Evolutionary conservation across 1,284 basidiomycete genomes (phyloP).

Genomic region (Pseudozyma flocculosa): DNA sequence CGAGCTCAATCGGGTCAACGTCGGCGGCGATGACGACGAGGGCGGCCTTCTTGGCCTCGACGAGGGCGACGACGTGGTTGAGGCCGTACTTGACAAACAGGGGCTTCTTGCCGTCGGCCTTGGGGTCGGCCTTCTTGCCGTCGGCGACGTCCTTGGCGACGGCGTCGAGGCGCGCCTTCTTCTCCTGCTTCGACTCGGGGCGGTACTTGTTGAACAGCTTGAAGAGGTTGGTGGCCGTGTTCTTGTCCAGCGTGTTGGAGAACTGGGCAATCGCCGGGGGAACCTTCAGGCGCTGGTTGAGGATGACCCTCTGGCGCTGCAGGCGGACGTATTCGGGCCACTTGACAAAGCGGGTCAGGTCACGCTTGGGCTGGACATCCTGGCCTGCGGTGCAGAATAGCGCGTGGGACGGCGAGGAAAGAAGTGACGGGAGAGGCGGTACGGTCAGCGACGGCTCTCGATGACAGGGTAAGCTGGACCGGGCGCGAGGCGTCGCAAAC

Average conservation of each 20-base stretch:
- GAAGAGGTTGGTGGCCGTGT: conserved; percentile 97
- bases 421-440: background rate
- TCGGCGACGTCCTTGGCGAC: conserved; percentile 75
- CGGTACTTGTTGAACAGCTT: conserved; percentile 95
- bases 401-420: background rate
- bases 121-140: conserved; percentile 60
- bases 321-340: conserved; percentile 99
- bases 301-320: conserved; percentile 97
- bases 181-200: conserved; percentile 93
- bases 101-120: conserved; percentile 71
- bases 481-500: conserved; percentile 50
- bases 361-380: conserved; percentile 85
- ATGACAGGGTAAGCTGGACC: conserved; percentile 1
- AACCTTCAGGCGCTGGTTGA: conserved; percentile 96
- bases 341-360: conserved; percentile 97
- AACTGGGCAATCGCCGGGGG: conserved; percentile 98
- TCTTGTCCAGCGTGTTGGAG: conserved; percentile 97
- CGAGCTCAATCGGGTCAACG: conserved; percentile 96
- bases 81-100: conserved; percentile 94
- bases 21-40: conserved; percentile 97
- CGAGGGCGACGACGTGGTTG: conserved; percentile 91
- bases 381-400: conserved; percentile 67
- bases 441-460: too few species aligned
- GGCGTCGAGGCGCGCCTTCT: conserved; percentile 86
- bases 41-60: conserved; percentile 90